Evolutionary conservation across 345 rosid genomes (phyloP).

Genomic region (Hevea brasiliensis): DNA sequence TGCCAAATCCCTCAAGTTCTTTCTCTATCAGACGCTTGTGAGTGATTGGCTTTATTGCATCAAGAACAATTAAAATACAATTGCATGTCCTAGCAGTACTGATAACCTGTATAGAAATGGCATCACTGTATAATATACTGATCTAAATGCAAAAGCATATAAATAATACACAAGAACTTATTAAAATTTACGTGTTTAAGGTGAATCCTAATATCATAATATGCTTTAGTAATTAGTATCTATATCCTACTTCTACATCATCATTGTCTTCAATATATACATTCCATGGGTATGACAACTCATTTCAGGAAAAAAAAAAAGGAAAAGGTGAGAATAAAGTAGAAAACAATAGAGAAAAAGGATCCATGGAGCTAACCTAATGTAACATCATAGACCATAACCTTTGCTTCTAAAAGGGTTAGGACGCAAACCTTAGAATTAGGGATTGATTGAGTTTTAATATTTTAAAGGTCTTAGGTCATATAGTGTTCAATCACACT

Average conservation of each 20-base stretch:
- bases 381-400: too few species aligned
- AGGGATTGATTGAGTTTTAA: neutral
- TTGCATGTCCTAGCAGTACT: conserved; percentile 98
- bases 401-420: neutral
- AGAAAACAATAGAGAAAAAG: neutral
- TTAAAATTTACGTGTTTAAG: neutral
- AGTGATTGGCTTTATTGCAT: conserved; percentile 97
- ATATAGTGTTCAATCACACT: too few species aligned
- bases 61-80: conserved; percentile 91
- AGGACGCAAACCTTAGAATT: neutral
- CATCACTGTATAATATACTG: neutral
- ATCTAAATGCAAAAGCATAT: neutral
- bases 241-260: neutral
- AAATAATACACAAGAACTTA: neutral
- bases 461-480: neutral
- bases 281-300: neutral
- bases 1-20: conserved; percentile 99
- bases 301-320: too few species aligned
- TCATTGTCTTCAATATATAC: neutral
- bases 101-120: conserved; percentile 61
- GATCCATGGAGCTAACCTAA: neutral
- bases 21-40: conserved; percentile 98
- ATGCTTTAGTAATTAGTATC: neutral
- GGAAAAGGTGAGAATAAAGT: too few species aligned
- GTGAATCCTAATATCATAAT: neutral